A percentile compares a stretch with the other conserved stretches of the same genome.
Evolutionary conservation across 345 rosid species (phyloP).

Genomic region (Sonneratia alba): DNA sequence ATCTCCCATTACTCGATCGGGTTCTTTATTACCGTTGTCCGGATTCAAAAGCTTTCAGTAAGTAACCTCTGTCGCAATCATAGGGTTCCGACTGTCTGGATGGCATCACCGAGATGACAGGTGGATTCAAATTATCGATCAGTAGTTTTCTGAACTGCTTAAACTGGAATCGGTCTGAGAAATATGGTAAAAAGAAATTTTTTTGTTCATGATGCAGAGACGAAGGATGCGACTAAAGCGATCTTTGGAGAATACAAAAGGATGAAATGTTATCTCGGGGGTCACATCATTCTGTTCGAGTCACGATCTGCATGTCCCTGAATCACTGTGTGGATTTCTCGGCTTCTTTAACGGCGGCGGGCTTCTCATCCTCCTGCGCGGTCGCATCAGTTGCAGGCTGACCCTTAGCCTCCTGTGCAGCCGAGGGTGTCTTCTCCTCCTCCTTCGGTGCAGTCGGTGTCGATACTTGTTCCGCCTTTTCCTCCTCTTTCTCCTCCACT

Average conservation of each 20-base stretch:
- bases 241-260: background rate
- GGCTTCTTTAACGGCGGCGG: background rate
- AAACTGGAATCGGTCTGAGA: too few species aligned
- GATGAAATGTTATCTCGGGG: background rate
- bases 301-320: background rate
- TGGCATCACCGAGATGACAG: too few species aligned
- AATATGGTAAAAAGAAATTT: background rate
- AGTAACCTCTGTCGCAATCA: too few species aligned
- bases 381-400: background rate
- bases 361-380: background rate
- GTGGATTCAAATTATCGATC: too few species aligned
- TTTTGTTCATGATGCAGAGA: too few species aligned
- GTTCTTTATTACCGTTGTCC: too few species aligned
- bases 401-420: background rate
- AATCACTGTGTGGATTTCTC: background rate
- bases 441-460: background rate
- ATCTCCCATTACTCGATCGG: too few species aligned
- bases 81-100: too few species aligned
- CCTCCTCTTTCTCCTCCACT: background rate
- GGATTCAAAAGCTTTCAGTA: too few species aligned
- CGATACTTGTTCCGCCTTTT: background rate
- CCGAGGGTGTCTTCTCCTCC: background rate
- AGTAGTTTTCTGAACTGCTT: too few species aligned
- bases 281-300: background rate
- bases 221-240: background rate